Evolutionary conservation across 805 yeast species (phyloP), one percentile per base, ranked within the genome.

Genomic region (Helenozyma baotianmanensis): DNA sequence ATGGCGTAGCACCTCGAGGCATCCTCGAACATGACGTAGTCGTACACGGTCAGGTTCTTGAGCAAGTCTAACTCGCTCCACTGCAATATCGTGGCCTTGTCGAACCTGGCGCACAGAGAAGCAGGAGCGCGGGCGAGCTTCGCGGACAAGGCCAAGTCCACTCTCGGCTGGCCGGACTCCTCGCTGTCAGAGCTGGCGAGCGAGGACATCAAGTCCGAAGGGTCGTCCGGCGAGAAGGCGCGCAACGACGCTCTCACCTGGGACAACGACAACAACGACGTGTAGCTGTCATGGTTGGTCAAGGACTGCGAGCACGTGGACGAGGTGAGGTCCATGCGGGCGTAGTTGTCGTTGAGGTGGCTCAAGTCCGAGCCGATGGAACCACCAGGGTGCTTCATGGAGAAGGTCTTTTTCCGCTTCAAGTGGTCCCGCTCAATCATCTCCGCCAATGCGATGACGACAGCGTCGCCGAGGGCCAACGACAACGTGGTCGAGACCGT

Each of bases 331-430:
- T 28, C 28, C 24, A 30, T 12, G n/a, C 45, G 40, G 2, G 29
- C 36, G 21, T 47, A 33, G 29, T 54, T 54, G 22, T 53, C 58
- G 42, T 62, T 59, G 39, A 64, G 49, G 36, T 62, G 62, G 35
- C 57, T 51, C 42, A 64, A 58, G 40, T 58, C 56, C 4, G 60
- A 65, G 11, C 96, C 96, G 50, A 87, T 86, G 2, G 92, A 82
- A 12, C 96, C 96, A 14, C 96, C 96, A 2, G 96, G 96, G 50
- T 87, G 96, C 51, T 81, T 73, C 40, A 72, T 72, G 7, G 82
- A 79, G 57, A 87, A 87, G 23, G 70, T 56, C 37, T 55, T 59
- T 41, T 69, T 70, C 25, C 95, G 64, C 35, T 67, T 62, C 23
- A 60, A 55, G 19, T 67, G 56, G 48, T 85, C 87, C 7, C 62